phyloP scores from a whole-genome alignment of 1,284 basidiomycete genomes.

The Gomphus bonarii region DNA sequence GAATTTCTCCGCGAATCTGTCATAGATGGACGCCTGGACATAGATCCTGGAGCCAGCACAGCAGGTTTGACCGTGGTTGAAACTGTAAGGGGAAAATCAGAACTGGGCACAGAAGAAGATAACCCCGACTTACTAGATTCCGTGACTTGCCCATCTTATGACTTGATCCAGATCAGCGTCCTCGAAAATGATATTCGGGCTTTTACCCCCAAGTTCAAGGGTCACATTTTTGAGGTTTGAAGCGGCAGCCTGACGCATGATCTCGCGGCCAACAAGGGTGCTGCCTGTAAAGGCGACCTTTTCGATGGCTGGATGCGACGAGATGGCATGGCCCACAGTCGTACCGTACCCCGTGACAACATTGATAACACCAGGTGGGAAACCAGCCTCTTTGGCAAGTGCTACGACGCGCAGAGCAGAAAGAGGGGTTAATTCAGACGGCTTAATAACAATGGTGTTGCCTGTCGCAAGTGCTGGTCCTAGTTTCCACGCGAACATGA shows the following conservation, averaged over 20 bases:
- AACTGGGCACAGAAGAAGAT: conserved; percentile 19
- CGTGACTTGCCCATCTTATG: conserved; percentile 72
- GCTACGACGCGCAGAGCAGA: conserved; percentile 53
- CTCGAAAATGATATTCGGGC: conserved; percentile 68
- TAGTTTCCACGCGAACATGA: conserved; percentile 77
- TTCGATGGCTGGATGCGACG: conserved; percentile 25
- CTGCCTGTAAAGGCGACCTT: conserved; percentile 62
- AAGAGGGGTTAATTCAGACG: conserved; percentile 86
- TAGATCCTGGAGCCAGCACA: conserved; percentile 81
- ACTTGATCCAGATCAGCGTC: conserved; percentile 73
- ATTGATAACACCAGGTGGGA: conserved; percentile 68
- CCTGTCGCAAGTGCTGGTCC: conserved; percentile 81
- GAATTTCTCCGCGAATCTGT: conserved; percentile 61
- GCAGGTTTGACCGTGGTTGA: conserved; percentile 79
- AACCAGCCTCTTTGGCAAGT: conserved; percentile 43
- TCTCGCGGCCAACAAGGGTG: conserved; percentile 75
- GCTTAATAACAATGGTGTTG: conserved; percentile 78
- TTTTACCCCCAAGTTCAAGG: conserved; percentile 90
- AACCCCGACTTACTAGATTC: conserved; percentile 47
- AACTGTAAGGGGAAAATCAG: conserved; percentile 29
- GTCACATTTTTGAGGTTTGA: conserved; percentile 85
- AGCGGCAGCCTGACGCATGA: conserved; percentile 76
- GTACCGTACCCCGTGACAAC: conserved; percentile 55
- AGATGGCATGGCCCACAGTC: conserved; percentile 57
- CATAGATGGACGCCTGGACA: conserved; percentile 77